A percentile compares a stretch with the other conserved stretches of the same genome.
Evolutionary conservation across 164 flowering plant genomes (phyloP).

Genomic region (Dillenia suffruticosa): DNA sequence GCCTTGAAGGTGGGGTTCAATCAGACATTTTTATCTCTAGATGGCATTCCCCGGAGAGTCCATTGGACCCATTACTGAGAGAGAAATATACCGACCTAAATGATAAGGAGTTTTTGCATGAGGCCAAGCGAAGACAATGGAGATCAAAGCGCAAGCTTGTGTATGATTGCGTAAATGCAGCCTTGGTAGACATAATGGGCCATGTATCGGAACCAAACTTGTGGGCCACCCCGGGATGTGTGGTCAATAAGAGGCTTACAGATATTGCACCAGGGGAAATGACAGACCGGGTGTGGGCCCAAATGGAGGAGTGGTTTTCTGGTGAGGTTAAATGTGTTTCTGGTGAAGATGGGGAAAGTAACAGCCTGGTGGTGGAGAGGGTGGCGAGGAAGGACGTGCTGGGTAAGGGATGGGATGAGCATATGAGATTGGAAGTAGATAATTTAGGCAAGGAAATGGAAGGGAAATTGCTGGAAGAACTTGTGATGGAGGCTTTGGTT

Average conservation of each 20-base stretch:
- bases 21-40: slow-evolving; percentile 24
- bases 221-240: slow-evolving; percentile 10
- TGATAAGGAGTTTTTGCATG: slow-evolving; percentile 35
- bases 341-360: slow-evolving; percentile 37
- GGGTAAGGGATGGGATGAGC: slow-evolving; percentile 59
- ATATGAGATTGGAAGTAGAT: slow-evolving; percentile 45
- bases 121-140: slow-evolving; percentile 55
- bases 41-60: slow-evolving; percentile 77
- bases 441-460: slow-evolving; percentile 60
- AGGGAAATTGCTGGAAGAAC: slow-evolving; percentile 59
- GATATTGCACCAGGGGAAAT: slow-evolving; percentile 8
- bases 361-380: slow-evolving; percentile 57
- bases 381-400: slow-evolving; percentile 63
- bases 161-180: slow-evolving; percentile 79
- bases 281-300: slow-evolving; percentile 25
- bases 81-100: slow-evolving; percentile 42
- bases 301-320: slow-evolving; percentile 28
- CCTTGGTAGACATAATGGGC: slow-evolving; percentile 44
- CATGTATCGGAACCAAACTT: slow-evolving; percentile 15
- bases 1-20: slow-evolving; percentile 35
- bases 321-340: slow-evolving; percentile 21
- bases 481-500: slow-evolving; percentile 66
- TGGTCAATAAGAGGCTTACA: slow-evolving; percentile 1
- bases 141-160: slow-evolving; percentile 68
- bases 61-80: slow-evolving; percentile 64